phyloP scores from a whole-genome alignment of 805 yeast species.

The Yueomyces sinensis region DNA sequence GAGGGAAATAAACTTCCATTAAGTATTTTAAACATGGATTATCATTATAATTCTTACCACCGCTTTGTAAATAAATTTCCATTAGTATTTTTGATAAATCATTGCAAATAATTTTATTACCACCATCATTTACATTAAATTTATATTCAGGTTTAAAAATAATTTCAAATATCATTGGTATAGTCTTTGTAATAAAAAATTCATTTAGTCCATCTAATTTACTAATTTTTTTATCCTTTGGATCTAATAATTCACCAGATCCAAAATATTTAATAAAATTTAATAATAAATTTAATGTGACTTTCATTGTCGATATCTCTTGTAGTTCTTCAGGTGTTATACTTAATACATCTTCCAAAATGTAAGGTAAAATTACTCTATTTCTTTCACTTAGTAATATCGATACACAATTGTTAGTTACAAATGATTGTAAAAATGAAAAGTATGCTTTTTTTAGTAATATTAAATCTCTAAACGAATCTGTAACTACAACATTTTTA shows the following conservation, averaged over 20 bases:
- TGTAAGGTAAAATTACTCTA: constrained; percentile 41
- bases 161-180: constrained; percentile 55
- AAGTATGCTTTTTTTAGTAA: constrained; percentile 59
- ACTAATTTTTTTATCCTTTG: constrained; percentile 39
- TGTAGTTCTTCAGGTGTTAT: constrained; percentile 44
- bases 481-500: constrained; percentile 34
- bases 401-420: constrained; percentile 69
- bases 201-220: constrained; percentile 56
- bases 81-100: constrained; percentile 65
- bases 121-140: constrained; percentile 66
- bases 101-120: constrained; percentile 55
- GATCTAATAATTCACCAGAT: constrained; percentile 51
- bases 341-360: constrained; percentile 50
- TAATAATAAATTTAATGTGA: constrained; percentile 55
- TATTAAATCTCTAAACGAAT: constrained; percentile 49
- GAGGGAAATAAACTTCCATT: constrained; percentile 34
- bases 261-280: constrained; percentile 55
- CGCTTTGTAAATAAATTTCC: constrained; percentile 34
- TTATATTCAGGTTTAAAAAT: constrained; percentile 55
- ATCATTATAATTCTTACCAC: constrained; percentile 9
- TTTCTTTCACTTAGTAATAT: constrained; percentile 61
- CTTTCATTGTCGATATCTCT: constrained; percentile 54
- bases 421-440: constrained; percentile 52
- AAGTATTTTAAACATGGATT: constrained; percentile 34
- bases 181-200: constrained; percentile 51